Conservation (phyloP, 148 eudicot genomes). For the Suaeda aralocaspica region DNA sequence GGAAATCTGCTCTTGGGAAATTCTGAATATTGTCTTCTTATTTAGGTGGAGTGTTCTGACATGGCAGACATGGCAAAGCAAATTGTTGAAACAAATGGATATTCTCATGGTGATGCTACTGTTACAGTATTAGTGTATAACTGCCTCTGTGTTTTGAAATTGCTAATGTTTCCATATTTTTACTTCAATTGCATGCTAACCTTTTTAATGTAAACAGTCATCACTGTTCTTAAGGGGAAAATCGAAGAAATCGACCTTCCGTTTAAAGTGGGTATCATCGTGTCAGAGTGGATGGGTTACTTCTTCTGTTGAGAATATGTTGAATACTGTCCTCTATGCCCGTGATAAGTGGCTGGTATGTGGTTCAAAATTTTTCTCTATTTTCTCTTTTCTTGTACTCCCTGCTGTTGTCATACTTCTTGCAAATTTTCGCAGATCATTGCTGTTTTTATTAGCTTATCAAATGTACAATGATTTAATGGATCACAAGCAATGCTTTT, state of each 20-base stretch:
- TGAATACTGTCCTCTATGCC: conserved; percentile 90
- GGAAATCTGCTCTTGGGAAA: background rate
- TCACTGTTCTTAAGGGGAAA: conserved; percentile 92
- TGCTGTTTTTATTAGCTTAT: background rate
- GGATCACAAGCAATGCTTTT: background rate
- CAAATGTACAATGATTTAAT: background rate
- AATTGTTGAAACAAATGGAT: conserved; percentile 77
- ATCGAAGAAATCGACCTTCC: conserved; percentile 96
- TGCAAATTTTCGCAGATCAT: background rate
- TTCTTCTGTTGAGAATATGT: conserved; percentile 87
- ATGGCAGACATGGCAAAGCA: conserved; percentile 96
- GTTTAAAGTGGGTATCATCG: conserved; percentile 83
- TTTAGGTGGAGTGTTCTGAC: conserved; percentile 92
- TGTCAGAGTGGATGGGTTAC: conserved; percentile 99
- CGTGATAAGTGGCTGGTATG: conserved; percentile 99
- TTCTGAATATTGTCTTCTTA: conserved; percentile 1
- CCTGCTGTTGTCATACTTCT: background rate
- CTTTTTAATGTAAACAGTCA: conserved; percentile 40
- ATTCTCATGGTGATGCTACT: conserved; percentile 56
- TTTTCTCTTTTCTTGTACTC: background rate
- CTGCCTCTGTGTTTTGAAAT: conserved; percentile 5
- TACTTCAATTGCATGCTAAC: conserved; percentile 3
- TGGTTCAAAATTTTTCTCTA: conserved; percentile 1
- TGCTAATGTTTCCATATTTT: background rate
- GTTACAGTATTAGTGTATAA: background rate